phyloP scores from a whole-genome alignment of 2,329 filamentous ascomycete species.

The Paraphoma chrysanthemicola region DNA sequence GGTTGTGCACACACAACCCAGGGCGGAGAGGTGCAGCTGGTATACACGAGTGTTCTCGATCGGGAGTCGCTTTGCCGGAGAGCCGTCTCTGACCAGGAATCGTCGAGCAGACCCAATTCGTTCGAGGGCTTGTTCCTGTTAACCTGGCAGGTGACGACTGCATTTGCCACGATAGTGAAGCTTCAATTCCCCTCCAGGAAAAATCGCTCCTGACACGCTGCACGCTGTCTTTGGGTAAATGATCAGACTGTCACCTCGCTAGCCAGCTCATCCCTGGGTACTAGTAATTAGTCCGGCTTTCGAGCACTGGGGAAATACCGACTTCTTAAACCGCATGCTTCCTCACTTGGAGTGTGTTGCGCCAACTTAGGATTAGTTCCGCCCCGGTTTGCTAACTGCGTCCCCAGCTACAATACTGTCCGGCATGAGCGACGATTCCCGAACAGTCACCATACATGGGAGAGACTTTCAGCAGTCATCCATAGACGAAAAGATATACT shows the following conservation, averaged over 20 bases:
- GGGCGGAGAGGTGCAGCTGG: background rate
- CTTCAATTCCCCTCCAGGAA: conserved; percentile 16
- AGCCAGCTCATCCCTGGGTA: background rate
- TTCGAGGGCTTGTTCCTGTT: conserved; percentile 1
- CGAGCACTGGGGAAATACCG: background rate
- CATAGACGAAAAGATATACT: conserved; percentile 47
- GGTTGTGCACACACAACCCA: too few species aligned
- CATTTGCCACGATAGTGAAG: conserved; percentile 20
- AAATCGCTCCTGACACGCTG: conserved; percentile 13
- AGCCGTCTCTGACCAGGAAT: conserved; percentile 1
- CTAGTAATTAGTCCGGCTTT: background rate
- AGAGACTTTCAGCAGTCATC: conserved; percentile 49
- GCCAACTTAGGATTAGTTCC: background rate
- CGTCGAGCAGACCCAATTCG: background rate
- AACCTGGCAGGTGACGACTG: conserved; percentile 18
- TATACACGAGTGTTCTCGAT: background rate
- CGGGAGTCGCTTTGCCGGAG: conserved; percentile 1
- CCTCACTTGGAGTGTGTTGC: background rate
- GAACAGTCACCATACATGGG: conserved; percentile 43
- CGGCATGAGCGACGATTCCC: conserved; percentile 24
- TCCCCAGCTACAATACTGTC: background rate
- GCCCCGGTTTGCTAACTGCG: background rate
- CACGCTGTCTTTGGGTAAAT: conserved; percentile 2
- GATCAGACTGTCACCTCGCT: conserved; percentile 4
- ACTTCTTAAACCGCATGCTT: background rate